phyloP scores from a whole-genome alignment of 345 rosid genomes.

The Anastatica hierochuntica region DNA sequence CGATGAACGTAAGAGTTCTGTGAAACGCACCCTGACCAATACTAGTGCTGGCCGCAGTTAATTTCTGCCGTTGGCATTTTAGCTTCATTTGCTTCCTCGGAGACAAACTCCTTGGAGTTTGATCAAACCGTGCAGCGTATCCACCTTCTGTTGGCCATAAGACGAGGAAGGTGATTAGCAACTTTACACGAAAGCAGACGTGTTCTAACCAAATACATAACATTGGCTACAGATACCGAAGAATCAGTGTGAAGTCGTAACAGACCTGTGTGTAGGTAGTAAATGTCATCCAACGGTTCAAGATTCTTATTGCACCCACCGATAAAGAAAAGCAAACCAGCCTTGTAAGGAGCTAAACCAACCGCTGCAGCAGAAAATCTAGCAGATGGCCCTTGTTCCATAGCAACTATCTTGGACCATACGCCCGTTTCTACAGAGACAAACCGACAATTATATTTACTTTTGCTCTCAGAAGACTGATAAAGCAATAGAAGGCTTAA shows the following conservation, averaged over 20 bases:
- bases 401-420: slow-evolving; percentile 66
- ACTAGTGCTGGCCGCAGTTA: no score
- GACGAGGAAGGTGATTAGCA: no score
- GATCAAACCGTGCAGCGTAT: slow-evolving; percentile 37
- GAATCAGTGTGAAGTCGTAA: no score
- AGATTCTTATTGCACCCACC: slow-evolving; percentile 97
- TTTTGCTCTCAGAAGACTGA: no score
- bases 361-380: slow-evolving; percentile 93
- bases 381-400: slow-evolving; percentile 81
- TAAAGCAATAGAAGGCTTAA: no score
- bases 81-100: slow-evolving; percentile 84
- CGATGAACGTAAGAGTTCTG: slow-evolving; percentile 3
- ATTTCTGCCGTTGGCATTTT: slow-evolving; percentile 75
- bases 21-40: slow-evolving; percentile 35
- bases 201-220: no score
- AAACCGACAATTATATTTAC: no score
- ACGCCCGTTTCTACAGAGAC: slow-evolving; percentile 71
- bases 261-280: slow-evolving; percentile 87
- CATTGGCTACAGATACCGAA: no score
- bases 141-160: no score
- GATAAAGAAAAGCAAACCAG: slow-evolving; percentile 61
- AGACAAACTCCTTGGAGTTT: slow-evolving; percentile 57
- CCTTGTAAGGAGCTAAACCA: slow-evolving; percentile 69
- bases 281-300: slow-evolving; percentile 93
- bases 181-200: no score